A percentile compares a stretch with the other conserved stretches of the same genome.
These are phyloP conservation scores for Stemphylium lycopersici DNA, from an alignment of 2,329 filamentous ascomycete species.

Conservation along the genomic window DNA sequence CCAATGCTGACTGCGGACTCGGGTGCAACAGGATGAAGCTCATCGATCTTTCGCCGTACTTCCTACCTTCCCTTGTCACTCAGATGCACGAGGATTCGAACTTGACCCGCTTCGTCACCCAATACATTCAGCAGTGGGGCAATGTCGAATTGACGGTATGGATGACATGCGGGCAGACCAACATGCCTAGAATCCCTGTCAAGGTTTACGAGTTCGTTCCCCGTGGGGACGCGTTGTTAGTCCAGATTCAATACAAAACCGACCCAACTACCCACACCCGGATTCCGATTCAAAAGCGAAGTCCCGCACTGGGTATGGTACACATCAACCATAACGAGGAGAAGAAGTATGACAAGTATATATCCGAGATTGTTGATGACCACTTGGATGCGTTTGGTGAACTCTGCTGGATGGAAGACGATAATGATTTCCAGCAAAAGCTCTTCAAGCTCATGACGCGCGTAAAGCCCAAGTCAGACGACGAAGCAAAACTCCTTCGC, in stretches of 20 bases:
- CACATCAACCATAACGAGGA: constrained; percentile 54
- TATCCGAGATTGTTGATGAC: constrained; percentile 51
- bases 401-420: constrained; percentile 54
- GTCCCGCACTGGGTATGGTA: constrained; percentile 55
- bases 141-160: constrained; percentile 49
- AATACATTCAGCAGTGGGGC: constrained; percentile 47
- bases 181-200: constrained; percentile 52
- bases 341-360: constrained; percentile 53
- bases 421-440: constrained; percentile 52
- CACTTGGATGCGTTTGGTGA: constrained; percentile 51
- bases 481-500: constrained; percentile 51
- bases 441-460: constrained; percentile 52
- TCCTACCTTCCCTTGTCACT: constrained; percentile 51
- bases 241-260: constrained; percentile 53
- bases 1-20: constrained; percentile 51
- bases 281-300: constrained; percentile 45
- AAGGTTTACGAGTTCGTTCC: constrained; percentile 56
- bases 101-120: constrained; percentile 49
- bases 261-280: constrained; percentile 43
- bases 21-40: constrained; percentile 56
- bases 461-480: constrained; percentile 47
- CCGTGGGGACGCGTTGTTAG: constrained; percentile 47
- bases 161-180: constrained; percentile 51
- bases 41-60: constrained; percentile 51
- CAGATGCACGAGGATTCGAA: constrained; percentile 53